Evolutionary conservation across 805 yeast species (phyloP).

Genomic region (Saccharomycopsis microspora): DNA sequence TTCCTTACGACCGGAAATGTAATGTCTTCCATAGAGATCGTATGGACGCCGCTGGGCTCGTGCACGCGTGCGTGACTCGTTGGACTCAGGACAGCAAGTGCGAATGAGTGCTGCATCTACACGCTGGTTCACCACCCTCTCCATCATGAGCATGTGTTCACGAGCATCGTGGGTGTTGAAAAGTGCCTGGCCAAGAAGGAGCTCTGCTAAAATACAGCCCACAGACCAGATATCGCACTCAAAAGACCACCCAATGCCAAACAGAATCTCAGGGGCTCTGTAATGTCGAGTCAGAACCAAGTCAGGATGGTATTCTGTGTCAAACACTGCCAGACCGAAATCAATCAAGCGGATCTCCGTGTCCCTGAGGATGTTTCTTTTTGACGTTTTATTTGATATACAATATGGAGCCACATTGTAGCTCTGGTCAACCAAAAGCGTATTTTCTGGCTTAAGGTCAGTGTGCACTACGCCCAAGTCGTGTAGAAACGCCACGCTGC

Average conservation of each 20-base stretch:
- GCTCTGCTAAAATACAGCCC: constrained; percentile 86
- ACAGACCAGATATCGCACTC: constrained; percentile 97
- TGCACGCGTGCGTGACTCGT: not conserved
- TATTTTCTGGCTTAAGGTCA: constrained; percentile 93
- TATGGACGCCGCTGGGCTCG: constrained; percentile 9
- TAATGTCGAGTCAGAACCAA: constrained; percentile 93
- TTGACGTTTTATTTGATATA: not conserved
- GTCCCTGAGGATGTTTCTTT: constrained; percentile 44
- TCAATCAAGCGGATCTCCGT: constrained; percentile 87
- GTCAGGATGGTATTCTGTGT: constrained; percentile 87
- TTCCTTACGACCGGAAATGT: not conserved
- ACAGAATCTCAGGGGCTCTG: constrained; percentile 91
- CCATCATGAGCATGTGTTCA: constrained; percentile 94
- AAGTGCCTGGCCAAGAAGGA: constrained; percentile 87
- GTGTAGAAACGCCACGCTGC: constrained; percentile 82
- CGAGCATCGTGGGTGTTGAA: constrained; percentile 91
- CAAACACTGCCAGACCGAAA: constrained; percentile 93
- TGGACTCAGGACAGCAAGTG: constrained; percentile 18
- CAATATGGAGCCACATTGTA: not conserved
- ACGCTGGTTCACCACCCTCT: constrained; percentile 51
- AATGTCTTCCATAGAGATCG: constrained; percentile 9
- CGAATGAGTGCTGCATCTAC: constrained; percentile 31
- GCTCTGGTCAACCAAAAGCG: constrained; percentile 49
- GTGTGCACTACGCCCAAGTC: constrained; percentile 88
- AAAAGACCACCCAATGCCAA: constrained; percentile 93